Base-by-base conservation (phyloP, 805 yeast species). In the Yueomyces sp. region DNA sequence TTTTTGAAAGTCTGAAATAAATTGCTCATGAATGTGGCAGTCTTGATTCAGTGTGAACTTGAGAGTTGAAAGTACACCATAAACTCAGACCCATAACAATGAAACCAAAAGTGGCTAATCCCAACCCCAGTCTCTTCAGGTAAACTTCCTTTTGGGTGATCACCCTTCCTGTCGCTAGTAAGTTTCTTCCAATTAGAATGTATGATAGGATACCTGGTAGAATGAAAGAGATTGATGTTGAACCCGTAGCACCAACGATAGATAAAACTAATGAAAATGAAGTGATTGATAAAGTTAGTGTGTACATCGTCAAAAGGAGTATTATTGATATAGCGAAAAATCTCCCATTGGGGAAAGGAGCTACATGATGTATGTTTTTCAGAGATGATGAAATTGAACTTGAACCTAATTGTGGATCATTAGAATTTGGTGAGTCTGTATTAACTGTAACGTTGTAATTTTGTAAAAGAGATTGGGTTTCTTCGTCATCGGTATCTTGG, bases 201-300 rank as follows among this genome's bases (percentile, higher is more conserved):
- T 74, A 85, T 3, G 90, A 94, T 57, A 87, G 85, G 27, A 85
- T 65, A 0, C 96, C 96, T 0, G 96, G 96, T 40, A 87, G 68
- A 30, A 85, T 86, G 57, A 87, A 87, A 9, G 95, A 86, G 42
- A 88, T 86, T 4, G 94, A 76, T 0, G 96, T 87, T 1, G 95
- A 85, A 0, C 96, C 96, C 0, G 95, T 86, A 1, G 95, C 84
- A 2, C 96, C 96, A 3, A 87, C 95, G 49, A 87, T 68, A 2
- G 95, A 87, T 51, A 87, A 66, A 11, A 88, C 88, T 40, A 79
- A 73, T 29, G 90, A 94, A 51, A 87, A 74, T 0, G 95, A 85
- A 11, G 66, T 66, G 31, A 87, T 80, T 3, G 76, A 60, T 34
- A 80, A 63, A 0, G 96, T 92, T 7, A 81, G 66, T 1, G 66